Base-by-base conservation (phyloP, 1,284 basidiomycete species). In the Heterobasidion annosum region DNA sequence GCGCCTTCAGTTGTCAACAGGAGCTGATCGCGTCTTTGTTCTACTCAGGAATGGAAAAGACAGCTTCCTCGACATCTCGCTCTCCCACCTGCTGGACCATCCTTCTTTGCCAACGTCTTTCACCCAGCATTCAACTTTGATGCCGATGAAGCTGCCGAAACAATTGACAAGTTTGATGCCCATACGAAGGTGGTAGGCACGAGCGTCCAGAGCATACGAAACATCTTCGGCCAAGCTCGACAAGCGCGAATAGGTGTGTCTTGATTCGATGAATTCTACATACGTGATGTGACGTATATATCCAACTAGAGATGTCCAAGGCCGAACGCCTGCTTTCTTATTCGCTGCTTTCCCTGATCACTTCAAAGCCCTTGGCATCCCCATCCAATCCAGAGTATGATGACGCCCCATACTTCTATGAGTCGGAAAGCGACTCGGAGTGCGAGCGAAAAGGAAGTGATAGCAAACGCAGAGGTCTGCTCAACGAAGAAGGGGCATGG, bases 91-190 rank as follows among this genome's bases (percentile, higher is more conserved):
- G 81, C 83, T 13, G 85, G 85, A 1, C 77, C 87, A 2, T 68
- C 77, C 0, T 91, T 93, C 65, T 92, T 88, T 63, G 82, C 87
- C 0, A 80, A 81, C 32, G 85, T 93, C 0, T 91, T 82, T 62
- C 91, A 94, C 64, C 91, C 90, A 1, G 85, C 80, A 0, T 93
- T 90, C 69, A 92, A 93, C 64, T 64, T 93, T 43, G 91, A 93
- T 58, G 65, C 75, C 0, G 82, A 87, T 40, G 87, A 89, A 50
- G 81, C 81, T 2, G 68, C 71, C 15, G 79, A 82, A 8, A 69
- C 73, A 0, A 72, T 81, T 1, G 76, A 81, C 9, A 69, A 77
- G 1, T 93, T 93, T 64, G 77, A 82, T 43, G 70, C 70, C 9
- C 85, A 92, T 60, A 77, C 81, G 0, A 74, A 73, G 34, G 82